Evolutionary conservation across 306 rosid genomes (phyloP), one percentile per base, ranked within the genome.

Genomic region (Prunus padus): DNA sequence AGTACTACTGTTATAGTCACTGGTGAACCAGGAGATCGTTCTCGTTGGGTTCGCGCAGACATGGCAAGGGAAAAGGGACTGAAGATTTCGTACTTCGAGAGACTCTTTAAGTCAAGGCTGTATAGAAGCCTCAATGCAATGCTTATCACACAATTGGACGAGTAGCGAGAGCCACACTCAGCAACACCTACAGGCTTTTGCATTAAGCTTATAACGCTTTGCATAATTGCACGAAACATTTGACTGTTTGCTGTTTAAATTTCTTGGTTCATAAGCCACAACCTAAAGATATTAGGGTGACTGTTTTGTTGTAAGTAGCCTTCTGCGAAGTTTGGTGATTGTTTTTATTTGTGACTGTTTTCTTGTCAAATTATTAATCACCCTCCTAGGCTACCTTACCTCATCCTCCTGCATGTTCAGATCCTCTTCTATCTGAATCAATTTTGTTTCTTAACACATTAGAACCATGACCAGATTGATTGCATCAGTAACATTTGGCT

Each of bases 1-100:
- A 50, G 51, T 13, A 86, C 85, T 1, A 61, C 57, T 25, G 87
- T 86, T 8, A 18, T 86, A 44, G 84, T 82, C 20, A 74, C 83
- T 0, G 79, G 89, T 42, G 5, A 33, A 28, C 50, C 64, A 4
- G 71, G 83, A 54, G 52, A 64, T 8, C 22, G 22, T 22, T 60
- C 86, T 0, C 1, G 19, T 19, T 67, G 80, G 71, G 79, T 82
- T 47, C 86, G 65, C 1, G 78, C 84, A 0, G 75, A 46, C 13
- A 74, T 80, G 31, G 84, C 75, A 3, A 65, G 78, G 74, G 5
- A 46, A 25, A 47, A 62, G 19, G 87, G 85, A 31, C 79, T 82
- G 77, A 69, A 49, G 46, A 46, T 49, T 16, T 82, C 86, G 0
- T 69, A 72, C 63, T 85, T 76, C 3, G 80, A 76, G 61, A 78